phyloP scores from a whole-genome alignment of 352 stramenopile species.

The Phytophthora cajani region DNA sequence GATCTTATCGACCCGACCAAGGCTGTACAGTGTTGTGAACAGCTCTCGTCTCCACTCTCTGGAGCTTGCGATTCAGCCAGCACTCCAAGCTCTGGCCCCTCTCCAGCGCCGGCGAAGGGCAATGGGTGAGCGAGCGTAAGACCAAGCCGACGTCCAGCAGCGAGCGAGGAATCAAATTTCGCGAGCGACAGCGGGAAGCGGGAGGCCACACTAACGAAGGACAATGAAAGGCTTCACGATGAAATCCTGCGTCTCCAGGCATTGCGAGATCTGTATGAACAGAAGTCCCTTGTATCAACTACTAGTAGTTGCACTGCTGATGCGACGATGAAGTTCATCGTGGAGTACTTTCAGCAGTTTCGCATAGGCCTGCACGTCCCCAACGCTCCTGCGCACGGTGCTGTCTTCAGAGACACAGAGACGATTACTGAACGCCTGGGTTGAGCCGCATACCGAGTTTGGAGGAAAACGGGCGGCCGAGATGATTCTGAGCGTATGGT shows the following conservation, averaged over 20 bases:
- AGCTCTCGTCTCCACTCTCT: not conserved
- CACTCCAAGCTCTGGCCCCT: not conserved
- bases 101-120: not conserved
- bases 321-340: not conserved
- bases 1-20: not conserved
- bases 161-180: not conserved
- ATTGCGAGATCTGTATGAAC: not conserved
- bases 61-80: not conserved
- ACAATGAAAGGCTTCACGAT: not conserved
- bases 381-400: not conserved
- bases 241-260: not conserved
- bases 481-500: not conserved
- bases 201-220: not conserved
- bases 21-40: not conserved
- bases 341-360: not conserved
- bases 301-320: not conserved
- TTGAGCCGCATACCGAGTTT: not conserved
- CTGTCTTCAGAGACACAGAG: not conserved
- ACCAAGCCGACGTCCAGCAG: not conserved
- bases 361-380: not conserved
- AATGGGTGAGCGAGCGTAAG: not conserved
- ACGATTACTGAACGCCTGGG: not conserved
- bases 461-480: not conserved
- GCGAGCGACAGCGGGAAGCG: not conserved
- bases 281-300: not conserved